Evolutionary conservation across 306 rosid species (phyloP).

Genomic region (Quercus mongolica): DNA sequence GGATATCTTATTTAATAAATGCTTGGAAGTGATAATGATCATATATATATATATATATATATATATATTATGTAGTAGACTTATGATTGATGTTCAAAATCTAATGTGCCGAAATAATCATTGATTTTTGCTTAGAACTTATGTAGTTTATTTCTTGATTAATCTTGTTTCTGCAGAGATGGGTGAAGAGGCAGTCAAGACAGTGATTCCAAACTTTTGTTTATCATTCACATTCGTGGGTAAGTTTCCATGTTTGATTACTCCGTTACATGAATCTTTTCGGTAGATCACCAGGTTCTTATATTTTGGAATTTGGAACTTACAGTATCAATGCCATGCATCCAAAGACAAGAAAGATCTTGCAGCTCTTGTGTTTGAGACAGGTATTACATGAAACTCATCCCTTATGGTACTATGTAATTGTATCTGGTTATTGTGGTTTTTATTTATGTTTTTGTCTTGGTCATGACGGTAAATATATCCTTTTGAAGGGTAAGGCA

Average conservation of each 20-base stretch:
- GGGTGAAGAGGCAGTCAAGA: conserved; percentile 57
- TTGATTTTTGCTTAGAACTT: background rate
- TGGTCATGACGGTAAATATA: conserved; percentile 13
- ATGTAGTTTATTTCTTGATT: background rate
- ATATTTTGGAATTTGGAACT: background rate
- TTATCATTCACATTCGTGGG: conserved; percentile 86
- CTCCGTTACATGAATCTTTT: background rate
- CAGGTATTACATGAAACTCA: conserved; percentile 40
- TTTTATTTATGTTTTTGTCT: too few relatives aligned
- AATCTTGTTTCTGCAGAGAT: conserved; percentile 23
- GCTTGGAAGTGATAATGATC: too few relatives aligned
- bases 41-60: too few relatives aligned
- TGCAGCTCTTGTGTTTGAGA: conserved; percentile 84
- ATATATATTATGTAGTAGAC: too few relatives aligned
- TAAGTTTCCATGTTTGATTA: conserved; percentile 13
- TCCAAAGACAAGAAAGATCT: conserved; percentile 71
- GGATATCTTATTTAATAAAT: too few relatives aligned
- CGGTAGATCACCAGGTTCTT: background rate
- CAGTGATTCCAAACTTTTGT: conserved; percentile 64
- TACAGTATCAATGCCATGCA: conserved; percentile 93
- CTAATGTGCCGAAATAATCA: background rate
- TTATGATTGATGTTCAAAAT: background rate
- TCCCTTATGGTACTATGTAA: background rate
- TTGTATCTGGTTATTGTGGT: too few relatives aligned
- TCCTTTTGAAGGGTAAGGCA: too few relatives aligned